phyloP scores from a whole-genome alignment of 352 stramenopile species.

The Phytophthora sp. region DNA sequence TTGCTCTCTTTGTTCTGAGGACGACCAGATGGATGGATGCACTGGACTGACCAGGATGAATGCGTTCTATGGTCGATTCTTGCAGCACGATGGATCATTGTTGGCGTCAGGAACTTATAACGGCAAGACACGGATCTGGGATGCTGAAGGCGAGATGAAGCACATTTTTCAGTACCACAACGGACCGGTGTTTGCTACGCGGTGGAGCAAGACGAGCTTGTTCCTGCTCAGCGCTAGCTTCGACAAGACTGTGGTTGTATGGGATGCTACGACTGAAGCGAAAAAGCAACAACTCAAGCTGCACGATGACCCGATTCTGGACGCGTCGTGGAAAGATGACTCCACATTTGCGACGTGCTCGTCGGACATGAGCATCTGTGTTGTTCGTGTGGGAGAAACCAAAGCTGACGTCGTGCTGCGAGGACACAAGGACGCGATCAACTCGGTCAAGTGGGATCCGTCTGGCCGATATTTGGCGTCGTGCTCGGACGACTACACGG shows the following conservation, averaged over 20 bases:
- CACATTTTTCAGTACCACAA: slow-evolving; percentile 87
- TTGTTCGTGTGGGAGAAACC: slow-evolving; percentile 87
- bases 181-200: slow-evolving; percentile 83
- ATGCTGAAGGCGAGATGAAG: slow-evolving; percentile 76
- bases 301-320: slow-evolving; percentile 89
- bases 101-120: slow-evolving; percentile 97
- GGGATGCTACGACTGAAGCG: slow-evolving; percentile 85
- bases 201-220: slow-evolving; percentile 81
- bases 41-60: slow-evolving; percentile 30
- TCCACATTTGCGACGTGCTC: slow-evolving; percentile 95
- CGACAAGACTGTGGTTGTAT: slow-evolving; percentile 88
- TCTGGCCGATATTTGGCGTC: slow-evolving; percentile 93
- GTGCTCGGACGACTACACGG: slow-evolving; percentile 98
- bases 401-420: slow-evolving; percentile 85
- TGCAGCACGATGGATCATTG: slow-evolving; percentile 86
- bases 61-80: neutral
- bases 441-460: slow-evolving; percentile 98
- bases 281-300: slow-evolving; percentile 96
- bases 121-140: slow-evolving; percentile 89
- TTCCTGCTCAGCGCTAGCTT: slow-evolving; percentile 84
- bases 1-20: slow-evolving; percentile 2
- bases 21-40: slow-evolving; percentile 6
- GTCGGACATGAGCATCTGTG: slow-evolving; percentile 92
- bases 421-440: slow-evolving; percentile 97
- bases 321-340: slow-evolving; percentile 95